Evolutionary conservation across 2,329 filamentous ascomycete genomes (phyloP), one percentile per base, ranked within the genome.

Genomic region (Colletotrichum tabaci): DNA sequence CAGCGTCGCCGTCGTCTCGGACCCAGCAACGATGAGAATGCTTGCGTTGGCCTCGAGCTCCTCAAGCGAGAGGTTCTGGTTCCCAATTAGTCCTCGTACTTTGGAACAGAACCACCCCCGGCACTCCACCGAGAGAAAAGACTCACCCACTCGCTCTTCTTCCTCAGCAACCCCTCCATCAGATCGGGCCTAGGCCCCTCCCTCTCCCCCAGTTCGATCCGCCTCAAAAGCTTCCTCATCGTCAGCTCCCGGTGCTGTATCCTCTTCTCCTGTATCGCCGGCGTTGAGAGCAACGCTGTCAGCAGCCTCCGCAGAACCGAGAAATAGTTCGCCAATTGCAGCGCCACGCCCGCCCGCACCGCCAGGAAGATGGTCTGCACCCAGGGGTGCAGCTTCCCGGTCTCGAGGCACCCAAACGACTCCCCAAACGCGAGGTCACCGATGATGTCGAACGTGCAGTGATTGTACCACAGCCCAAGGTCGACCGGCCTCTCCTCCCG

Each of bases 1-100:
- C 2, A 77, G 49, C 0, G 80, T 79, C 1, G 80, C 80, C 7
- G 81, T 82, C 2, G 80, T 82, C 67, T 82, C 81, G 0, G 77
- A 78, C 0, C 81, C 80, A 3, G 79, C 80, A 10, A 80, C 40
- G 42, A 81, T 66, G n/a, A 72, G n/a, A 1, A 72, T 58, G 1
- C 74, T 67, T 6, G 74, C 62, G 10, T 74, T 78, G 4, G 44
- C 57, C 9, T 64, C 50, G 23, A 78, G 65, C 21, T 71, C 50
- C 6, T 73, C 65, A 1, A 74, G 56, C 3, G 55, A 61, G 58
- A 71, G 62, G 7, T 61, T 53, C 70, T 72, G 23, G 12, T 7
- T 18, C 12, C 35, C 10, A 15, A 12, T 56, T 10, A 56, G 53
- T 40, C n/a, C 9, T 23, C 53, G 13, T 56, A 3, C 35, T 2